These are phyloP conservation scores for Fusarium avenaceum DNA, from an alignment of 2,329 filamentous ascomycete species.

Conservation along the genomic window DNA sequence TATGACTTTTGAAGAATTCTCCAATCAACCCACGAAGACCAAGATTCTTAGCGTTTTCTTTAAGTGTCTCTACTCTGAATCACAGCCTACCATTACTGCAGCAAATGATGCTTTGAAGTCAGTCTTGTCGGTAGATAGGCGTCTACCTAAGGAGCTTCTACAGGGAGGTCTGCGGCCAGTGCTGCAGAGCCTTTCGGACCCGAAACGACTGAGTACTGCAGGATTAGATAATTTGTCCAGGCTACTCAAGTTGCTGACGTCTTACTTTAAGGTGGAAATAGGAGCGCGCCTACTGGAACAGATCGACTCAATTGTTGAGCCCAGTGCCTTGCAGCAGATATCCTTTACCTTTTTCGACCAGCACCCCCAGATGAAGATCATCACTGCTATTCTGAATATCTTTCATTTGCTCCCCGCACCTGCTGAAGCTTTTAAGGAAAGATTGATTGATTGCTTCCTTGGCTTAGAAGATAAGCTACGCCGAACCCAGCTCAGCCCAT, in stretches of 20 bases:
- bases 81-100: constrained; percentile 90
- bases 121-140: constrained; percentile 88
- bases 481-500: constrained; percentile 90
- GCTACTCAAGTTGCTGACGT: constrained; percentile 90
- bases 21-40: constrained; percentile 74
- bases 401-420: constrained; percentile 95
- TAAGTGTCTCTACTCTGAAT: constrained; percentile 95
- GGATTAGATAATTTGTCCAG: constrained; percentile 92
- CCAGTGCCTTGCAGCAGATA: constrained; percentile 83
- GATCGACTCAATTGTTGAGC: constrained; percentile 89
- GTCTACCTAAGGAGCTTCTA: constrained; percentile 93
- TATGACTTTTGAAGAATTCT: constrained; percentile 93
- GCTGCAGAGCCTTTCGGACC: constrained; percentile 95
- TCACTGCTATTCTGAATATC: constrained; percentile 94
- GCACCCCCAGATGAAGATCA: constrained; percentile 91
- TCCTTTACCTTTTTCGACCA: constrained; percentile 97
- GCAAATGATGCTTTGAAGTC: constrained; percentile 91
- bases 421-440: constrained; percentile 90
- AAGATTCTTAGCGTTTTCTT: constrained; percentile 97
- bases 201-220: constrained; percentile 88
- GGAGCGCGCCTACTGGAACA: constrained; percentile 93
- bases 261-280: constrained; percentile 99
- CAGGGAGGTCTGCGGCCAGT: constrained; percentile 95
- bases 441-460: constrained; percentile 90
- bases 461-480: constrained; percentile 87